A percentile compares a stretch with the other conserved stretches of the same genome.
Evolutionary conservation across 768 basidiomycete genomes (phyloP).

Genomic region (Clathrus columnatus): DNA sequence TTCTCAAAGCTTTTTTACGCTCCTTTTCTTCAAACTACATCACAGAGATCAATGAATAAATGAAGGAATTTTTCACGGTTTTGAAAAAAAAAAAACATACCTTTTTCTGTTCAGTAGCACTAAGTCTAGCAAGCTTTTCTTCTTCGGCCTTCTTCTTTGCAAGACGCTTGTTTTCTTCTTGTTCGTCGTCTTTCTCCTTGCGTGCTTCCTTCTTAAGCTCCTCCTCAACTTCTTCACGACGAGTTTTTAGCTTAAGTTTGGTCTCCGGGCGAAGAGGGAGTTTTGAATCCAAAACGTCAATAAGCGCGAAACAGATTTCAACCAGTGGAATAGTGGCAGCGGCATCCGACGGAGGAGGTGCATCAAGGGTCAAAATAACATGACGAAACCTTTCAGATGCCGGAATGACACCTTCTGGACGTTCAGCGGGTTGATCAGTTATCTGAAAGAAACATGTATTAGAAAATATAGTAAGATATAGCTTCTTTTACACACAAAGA

Average conservation of each 20-base stretch:
- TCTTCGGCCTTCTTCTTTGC: slow-evolving; percentile 69
- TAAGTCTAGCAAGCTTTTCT: slow-evolving; percentile 62
- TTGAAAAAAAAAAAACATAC: slow-evolving; percentile 25
- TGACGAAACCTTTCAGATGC: slow-evolving; percentile 56
- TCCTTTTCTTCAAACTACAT: slow-evolving; percentile 61
- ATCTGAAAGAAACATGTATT: slow-evolving; percentile 32
- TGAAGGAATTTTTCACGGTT: neutral
- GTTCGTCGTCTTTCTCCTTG: slow-evolving; percentile 42
- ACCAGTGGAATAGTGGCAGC: slow-evolving; percentile 51
- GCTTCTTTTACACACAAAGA: slow-evolving; percentile 48
- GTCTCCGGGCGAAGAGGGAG: slow-evolving; percentile 71
- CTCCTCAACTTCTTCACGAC: slow-evolving; percentile 62
- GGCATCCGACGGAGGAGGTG: slow-evolving; percentile 42
- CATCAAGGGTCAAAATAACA: slow-evolving; percentile 56
- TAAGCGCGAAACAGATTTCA: slow-evolving; percentile 59
- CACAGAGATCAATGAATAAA: slow-evolving; percentile 6
- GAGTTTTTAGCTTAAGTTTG: slow-evolving; percentile 62
- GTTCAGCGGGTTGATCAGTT: slow-evolving; percentile 76
- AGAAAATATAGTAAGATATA: neutral
- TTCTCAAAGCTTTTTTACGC: slow-evolving; percentile 61
- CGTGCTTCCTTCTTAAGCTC: slow-evolving; percentile 57
- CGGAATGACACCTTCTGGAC: slow-evolving; percentile 47
- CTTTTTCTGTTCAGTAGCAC: slow-evolving; percentile 78
- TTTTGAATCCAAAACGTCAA: slow-evolving; percentile 56
- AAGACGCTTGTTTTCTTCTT: slow-evolving; percentile 57